Evolutionary conservation across 2,329 filamentous ascomycete species (phyloP).

Genomic region (Daldinia sp.): DNA sequence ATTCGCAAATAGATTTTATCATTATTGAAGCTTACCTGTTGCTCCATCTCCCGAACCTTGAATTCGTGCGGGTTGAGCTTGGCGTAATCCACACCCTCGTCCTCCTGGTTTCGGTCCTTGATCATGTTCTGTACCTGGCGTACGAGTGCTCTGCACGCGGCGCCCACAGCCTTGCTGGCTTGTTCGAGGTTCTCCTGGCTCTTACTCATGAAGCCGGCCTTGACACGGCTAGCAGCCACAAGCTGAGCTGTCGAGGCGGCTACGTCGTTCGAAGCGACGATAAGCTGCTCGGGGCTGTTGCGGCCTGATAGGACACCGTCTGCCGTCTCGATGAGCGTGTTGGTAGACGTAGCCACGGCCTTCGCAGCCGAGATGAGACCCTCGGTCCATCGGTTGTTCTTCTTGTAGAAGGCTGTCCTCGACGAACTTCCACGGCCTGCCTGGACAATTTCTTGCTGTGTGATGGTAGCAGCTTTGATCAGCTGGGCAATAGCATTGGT

Average conservation of each 20-base stretch:
- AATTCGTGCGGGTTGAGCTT: slow-evolving; percentile 94
- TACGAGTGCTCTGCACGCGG: slow-evolving; percentile 87
- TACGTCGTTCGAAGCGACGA: slow-evolving; percentile 97
- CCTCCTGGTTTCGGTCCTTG: slow-evolving; percentile 83
- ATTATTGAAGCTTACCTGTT: slow-evolving; percentile 77
- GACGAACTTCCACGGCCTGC: slow-evolving; percentile 90
- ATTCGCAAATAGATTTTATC: not conserved
- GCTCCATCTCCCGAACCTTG: slow-evolving; percentile 99
- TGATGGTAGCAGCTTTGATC: slow-evolving; percentile 92
- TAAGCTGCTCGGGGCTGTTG: slow-evolving; percentile 95
- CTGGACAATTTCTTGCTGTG: slow-evolving; percentile 96
- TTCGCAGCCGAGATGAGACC: slow-evolving; percentile 97
- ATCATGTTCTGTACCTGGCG: slow-evolving; percentile 96
- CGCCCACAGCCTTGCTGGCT: slow-evolving; percentile 92
- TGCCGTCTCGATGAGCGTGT: slow-evolving; percentile 96
- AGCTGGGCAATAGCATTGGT: slow-evolving; percentile 93
- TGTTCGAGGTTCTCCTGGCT: slow-evolving; percentile 91
- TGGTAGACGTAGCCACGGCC: slow-evolving; percentile 92
- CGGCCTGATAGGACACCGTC: slow-evolving; percentile 93
- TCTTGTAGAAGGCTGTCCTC: slow-evolving; percentile 97
- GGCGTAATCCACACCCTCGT: slow-evolving; percentile 87
- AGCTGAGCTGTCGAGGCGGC: slow-evolving; percentile 96
- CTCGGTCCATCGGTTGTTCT: slow-evolving; percentile 99
- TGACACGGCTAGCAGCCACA: slow-evolving; percentile 93
- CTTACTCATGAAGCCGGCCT: slow-evolving; percentile 98